These are phyloP conservation scores for Ammopiptanthus mongolicus DNA, from an alignment of 306 rosid genomes.

Conservation along the genomic window DNA sequence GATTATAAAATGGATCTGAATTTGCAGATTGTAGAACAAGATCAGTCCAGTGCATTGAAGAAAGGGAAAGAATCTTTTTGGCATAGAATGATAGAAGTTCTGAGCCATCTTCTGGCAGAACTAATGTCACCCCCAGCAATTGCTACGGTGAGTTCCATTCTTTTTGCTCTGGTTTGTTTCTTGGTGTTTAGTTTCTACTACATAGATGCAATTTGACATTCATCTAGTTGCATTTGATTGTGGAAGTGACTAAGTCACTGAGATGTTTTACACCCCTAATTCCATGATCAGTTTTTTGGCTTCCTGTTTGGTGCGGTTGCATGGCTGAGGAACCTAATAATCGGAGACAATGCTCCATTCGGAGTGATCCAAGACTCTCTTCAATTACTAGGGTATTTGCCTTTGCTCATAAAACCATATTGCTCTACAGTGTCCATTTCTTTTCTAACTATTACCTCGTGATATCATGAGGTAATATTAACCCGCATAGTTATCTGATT, in stretches of 20 bases:
- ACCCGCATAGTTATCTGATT: neutral
- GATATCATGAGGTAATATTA: neutral
- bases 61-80: slow-evolving; percentile 27
- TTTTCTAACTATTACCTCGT: neutral
- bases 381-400: slow-evolving; percentile 58
- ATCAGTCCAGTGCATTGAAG: neutral
- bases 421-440: neutral
- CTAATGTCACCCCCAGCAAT: slow-evolving; percentile 75
- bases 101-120: slow-evolving; percentile 41
- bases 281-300: slow-evolving; percentile 61
- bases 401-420: neutral
- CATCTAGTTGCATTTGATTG: neutral
- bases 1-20: neutral
- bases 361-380: slow-evolving; percentile 62
- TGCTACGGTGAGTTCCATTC: slow-evolving; percentile 57
- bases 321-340: slow-evolving; percentile 55
- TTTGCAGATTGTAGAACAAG: slow-evolving; percentile 39
- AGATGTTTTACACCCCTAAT: neutral
- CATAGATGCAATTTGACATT: slow-evolving; percentile 6
- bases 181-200: neutral
- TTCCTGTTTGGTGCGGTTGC: slow-evolving; percentile 58
- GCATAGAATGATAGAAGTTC: slow-evolving; percentile 27
- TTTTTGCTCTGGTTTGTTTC: neutral
- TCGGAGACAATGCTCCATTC: slow-evolving; percentile 71
- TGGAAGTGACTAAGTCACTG: neutral